Evolutionary conservation across 768 basidiomycete species (phyloP).

Genomic region (Lentinula guzmanii): DNA sequence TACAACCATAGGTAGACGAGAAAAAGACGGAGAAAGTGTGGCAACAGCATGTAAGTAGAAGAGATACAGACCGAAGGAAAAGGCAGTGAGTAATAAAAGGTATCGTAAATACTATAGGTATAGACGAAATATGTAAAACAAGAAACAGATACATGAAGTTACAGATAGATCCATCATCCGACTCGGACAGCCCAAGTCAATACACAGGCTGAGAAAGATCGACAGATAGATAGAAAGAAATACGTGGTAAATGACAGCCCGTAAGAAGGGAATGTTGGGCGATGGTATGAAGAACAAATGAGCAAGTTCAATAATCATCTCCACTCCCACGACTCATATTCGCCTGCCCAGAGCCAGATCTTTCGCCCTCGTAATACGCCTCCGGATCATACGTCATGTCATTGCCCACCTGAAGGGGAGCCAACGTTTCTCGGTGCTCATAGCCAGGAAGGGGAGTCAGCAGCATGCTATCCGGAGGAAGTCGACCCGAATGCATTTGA

Average conservation of each 20-base stretch:
- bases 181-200: not conserved
- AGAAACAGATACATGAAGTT: not conserved
- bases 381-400: constrained; percentile 13
- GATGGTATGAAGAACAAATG: not conserved
- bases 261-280: not conserved
- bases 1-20: not conserved
- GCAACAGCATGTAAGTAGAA: not conserved
- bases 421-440: constrained; percentile 18
- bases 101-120: constrained; percentile 1
- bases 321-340: constrained; percentile 25
- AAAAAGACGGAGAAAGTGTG: not conserved
- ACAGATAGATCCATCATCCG: not conserved
- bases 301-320: constrained; percentile 20
- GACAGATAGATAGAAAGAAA: not conserved
- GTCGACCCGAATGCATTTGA: constrained; percentile 26
- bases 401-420: constrained; percentile 9
- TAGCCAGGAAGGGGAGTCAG: constrained; percentile 67
- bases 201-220: not conserved
- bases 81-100: constrained; percentile 1
- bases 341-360: constrained; percentile 36
- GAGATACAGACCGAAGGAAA: not conserved
- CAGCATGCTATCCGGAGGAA: constrained; percentile 62
- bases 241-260: not conserved
- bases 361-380: constrained; percentile 30
- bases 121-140: not conserved